Base-by-base conservation (phyloP, 306 rosid species). In the Adenanthera pavonina region DNA sequence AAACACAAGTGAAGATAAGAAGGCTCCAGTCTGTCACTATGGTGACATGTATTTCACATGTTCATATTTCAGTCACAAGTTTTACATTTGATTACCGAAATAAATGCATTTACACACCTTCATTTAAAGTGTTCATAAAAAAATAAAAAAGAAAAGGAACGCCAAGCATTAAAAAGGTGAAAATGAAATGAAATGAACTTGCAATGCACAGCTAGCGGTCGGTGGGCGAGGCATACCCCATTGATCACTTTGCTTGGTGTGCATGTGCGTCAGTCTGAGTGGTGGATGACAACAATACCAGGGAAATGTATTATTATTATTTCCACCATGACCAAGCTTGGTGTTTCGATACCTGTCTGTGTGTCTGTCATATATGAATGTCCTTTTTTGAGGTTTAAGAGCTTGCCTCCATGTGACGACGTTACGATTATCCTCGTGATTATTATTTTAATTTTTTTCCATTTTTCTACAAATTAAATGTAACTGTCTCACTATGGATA, bases 321-420 rank as follows among this genome's bases (percentile, higher is more conserved):
- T 79, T 79, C 40, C 47, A 54, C 47, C 1, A 53, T 44, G 82
- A 76, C 77, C 57, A 72, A 38, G 17, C 65, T 49, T 30, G 51
- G 51, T 83, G 82, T 76, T 72, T 71, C 68, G 35, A 25, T 81
- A 52, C 7, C 35, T 74, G 79, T 79, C 35, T 72, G 7, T 10
- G 38, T 60, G 36, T 25, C 16, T 30, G 36, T 30, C 16, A 6
- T 11, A 12, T 4, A 3, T 56, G 25, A 1, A 3, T 56, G 25
- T 36, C 8, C 10, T 11, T 25, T 3, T 9, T 3, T 59, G 8
- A 14, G 65, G 16, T 35, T 2, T 17, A 34, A 1, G 60, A 4
- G 15, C 51, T 76, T 76, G 78, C 71, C 78, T 68, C 81, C 87
- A 83, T 83, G 85, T 83, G 85, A 84, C 74, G 85, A 84, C 74